Base-by-base conservation (phyloP, 2,329 filamentous ascomycete species). In the Alternaria gaisen region DNA sequence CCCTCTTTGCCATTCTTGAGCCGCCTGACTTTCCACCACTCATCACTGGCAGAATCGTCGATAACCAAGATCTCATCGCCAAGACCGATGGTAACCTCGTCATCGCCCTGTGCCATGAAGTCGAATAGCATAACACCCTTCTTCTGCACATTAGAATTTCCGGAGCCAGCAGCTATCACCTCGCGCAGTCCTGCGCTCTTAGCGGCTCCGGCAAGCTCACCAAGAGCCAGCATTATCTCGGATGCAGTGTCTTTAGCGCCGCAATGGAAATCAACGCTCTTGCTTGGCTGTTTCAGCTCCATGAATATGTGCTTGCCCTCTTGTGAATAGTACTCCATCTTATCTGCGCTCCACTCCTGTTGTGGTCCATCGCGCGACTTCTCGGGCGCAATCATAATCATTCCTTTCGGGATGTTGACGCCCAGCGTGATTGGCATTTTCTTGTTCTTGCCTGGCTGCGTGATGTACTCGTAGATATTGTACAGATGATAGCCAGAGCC, bases 301-400 rank as follows among this genome's bases (percentile, higher is more conserved):
- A 99, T 85, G 74, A 99, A 99, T 14, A 99, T 92, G 79, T 98
- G 95, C 76, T 99, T 99, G 36, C 94, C 95, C 81, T 99, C 95
- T 59, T 97, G 93, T 22, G 94, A 97, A 79, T 98, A 98, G 79
- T 97, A 93, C n/a, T 91, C 93, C 85, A 99, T 90, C 77, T 91
- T 95, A 43, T 98, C 94, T 1, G 93, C 94, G 1, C 90, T 91
- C 95, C 95, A 99, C 79, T 97, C 94, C 74, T 96, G 90, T 61
- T 92, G 89, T 4, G 91, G 90, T 1, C 93, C 94, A 76, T 97
- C 93, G 63, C 89, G 86, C 51, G 89, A 85, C 75, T 91, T 92
- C 75, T 96, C 94, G 0, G 94, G 94, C 0, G 93, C 91, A 70
- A 99, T 92, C 80, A 97, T 89, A 68, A 99, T 96, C 32, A 90